A percentile compares a stretch with the other conserved stretches of the same genome.
Conservation (phyloP, 2,329 filamentous ascomycete genomes). For the Fusarium temperatum region DNA sequence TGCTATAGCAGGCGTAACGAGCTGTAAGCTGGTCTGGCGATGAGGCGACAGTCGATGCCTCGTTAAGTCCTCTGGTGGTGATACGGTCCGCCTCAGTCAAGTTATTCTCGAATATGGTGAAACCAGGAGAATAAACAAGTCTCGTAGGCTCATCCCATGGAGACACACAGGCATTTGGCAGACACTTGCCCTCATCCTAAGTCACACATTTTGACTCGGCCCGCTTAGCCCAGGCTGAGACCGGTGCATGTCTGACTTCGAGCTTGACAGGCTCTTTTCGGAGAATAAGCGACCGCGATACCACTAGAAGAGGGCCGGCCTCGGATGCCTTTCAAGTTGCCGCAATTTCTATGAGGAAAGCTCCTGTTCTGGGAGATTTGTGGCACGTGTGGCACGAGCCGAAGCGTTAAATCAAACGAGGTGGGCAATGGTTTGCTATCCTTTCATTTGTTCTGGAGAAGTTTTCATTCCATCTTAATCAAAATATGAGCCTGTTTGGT, state of each 20-base stretch:
- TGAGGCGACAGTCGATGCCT: slow-evolving; percentile 17
- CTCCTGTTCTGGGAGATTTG: slow-evolving; percentile 27
- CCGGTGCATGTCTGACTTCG: slow-evolving; percentile 42
- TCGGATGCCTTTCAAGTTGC: slow-evolving; percentile 22
- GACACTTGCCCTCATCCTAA: slow-evolving; percentile 8
- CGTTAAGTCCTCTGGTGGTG: slow-evolving; percentile 28
- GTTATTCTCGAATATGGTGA: slow-evolving; percentile 43
- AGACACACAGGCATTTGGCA: slow-evolving; percentile 28
- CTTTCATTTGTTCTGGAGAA: not conserved
- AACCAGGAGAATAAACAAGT: slow-evolving; percentile 33
- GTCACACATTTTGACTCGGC: slow-evolving; percentile 43
- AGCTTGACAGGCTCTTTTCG: slow-evolving; percentile 39
- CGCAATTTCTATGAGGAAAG: slow-evolving; percentile 19
- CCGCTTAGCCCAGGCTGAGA: slow-evolving; percentile 36
- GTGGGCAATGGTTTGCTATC: slow-evolving; percentile 18
- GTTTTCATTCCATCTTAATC: not conserved
- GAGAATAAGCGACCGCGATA: slow-evolving; percentile 26
- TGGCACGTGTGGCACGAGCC: slow-evolving; percentile 27
- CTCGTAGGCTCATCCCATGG: slow-evolving; percentile 25
- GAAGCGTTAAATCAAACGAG: slow-evolving; percentile 19
- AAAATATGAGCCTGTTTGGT: not conserved
- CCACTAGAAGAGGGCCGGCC: slow-evolving; percentile 17
- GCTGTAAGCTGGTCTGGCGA: slow-evolving; percentile 6
- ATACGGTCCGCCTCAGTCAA: slow-evolving; percentile 36
- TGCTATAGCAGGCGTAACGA: not conserved